Conservation (phyloP, 2,329 filamentous ascomycete genomes). For the Albophoma yamanashiensis region DNA sequence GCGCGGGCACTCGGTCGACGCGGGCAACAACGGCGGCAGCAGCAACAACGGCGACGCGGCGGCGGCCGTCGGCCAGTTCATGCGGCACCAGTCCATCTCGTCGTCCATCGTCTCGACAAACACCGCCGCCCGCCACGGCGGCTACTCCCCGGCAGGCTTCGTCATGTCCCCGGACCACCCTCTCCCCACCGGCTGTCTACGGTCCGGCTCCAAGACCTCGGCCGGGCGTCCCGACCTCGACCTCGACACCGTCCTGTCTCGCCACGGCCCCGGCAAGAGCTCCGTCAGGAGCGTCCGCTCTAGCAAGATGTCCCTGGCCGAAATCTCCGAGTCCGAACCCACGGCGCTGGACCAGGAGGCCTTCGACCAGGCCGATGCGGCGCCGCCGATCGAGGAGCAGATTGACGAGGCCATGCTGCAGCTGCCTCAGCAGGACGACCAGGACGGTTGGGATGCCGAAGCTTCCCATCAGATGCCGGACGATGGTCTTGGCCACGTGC, state of each 20-base stretch:
- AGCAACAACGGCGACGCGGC: background rate
- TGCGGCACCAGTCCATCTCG: slow-evolving; percentile 36
- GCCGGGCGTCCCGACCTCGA: slow-evolving; percentile 28
- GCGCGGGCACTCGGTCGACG: slow-evolving; percentile 20
- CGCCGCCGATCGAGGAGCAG: slow-evolving; percentile 24
- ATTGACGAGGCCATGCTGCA: slow-evolving; percentile 14
- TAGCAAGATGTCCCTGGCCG: slow-evolving; percentile 35
- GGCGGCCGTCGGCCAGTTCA: slow-evolving; percentile 13
- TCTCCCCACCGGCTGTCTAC: slow-evolving; percentile 43
- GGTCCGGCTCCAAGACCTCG: slow-evolving; percentile 44
- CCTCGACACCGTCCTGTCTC: slow-evolving; percentile 28
- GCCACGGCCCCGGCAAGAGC: slow-evolving; percentile 43
- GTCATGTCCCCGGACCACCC: slow-evolving; percentile 58
- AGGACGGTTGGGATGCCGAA: slow-evolving; percentile 16
- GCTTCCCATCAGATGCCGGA: slow-evolving; percentile 24
- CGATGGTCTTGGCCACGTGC: slow-evolving; percentile 5
- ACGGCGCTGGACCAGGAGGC: slow-evolving; percentile 38
- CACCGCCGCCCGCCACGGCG: slow-evolving; percentile 53
- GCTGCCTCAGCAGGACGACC: slow-evolving; percentile 21
- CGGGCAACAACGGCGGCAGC: slow-evolving; percentile 5
- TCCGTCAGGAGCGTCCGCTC: slow-evolving; percentile 41
- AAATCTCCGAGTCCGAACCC: slow-evolving; percentile 47
- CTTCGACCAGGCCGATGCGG: slow-evolving; percentile 42
- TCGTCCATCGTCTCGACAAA: slow-evolving; percentile 62
- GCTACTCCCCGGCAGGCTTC: slow-evolving; percentile 58